Base-by-base conservation (phyloP, 2,329 filamentous ascomycete genomes). In the Neopestalotiopsis clavispora region DNA sequence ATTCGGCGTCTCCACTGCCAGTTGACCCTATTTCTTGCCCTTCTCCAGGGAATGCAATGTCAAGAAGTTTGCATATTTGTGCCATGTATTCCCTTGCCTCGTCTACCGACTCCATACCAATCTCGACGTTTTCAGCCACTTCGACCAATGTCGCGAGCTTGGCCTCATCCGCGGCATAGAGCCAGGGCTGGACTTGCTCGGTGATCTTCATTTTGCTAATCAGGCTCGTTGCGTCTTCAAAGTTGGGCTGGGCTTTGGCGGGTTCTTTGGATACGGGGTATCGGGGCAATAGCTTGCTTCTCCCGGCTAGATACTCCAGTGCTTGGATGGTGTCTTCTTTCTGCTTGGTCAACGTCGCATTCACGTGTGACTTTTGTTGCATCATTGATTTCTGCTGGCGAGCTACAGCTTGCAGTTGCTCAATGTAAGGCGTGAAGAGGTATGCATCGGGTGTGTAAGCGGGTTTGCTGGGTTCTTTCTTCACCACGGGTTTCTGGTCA, bases 51-150 rank as follows among this genome's bases (percentile, higher is more conserved):
- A 64, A 30, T 17, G 20, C 10, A 42, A 68, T 57, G 56, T 74
- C 72, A 2, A 90, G 75, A 6, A 90, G 78, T 52, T 78, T 76
- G 65, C 86, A 81, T 12, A 88, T 82, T 60, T 87, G 81, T n/a
- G 79, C 78, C 3, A 91, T 73, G 1, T 80, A 79, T 64, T 82
- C 78, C 75, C 86, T 84, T 13, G 87, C 85, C 20, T 82, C 81
- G 67, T 89, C 86, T 23, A 91, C 78, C 2, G 87, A 86, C 13
- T 85, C 74, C 72, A 89, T 85, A 0, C 89, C 89, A 66, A 84
- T 81, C 66, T 91, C 89, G 2, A 91, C 83, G 70, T 85, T 87
- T 74, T 90, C 88, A 9, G 86, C 85, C 12, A 91, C 86, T 9
- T 81, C 78, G 73, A 91, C 88, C 12, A 90, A 82, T 1, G 85